Base-by-base conservation (phyloP, 768 basidiomycete genomes). In the Ramaria sp. region DNA sequence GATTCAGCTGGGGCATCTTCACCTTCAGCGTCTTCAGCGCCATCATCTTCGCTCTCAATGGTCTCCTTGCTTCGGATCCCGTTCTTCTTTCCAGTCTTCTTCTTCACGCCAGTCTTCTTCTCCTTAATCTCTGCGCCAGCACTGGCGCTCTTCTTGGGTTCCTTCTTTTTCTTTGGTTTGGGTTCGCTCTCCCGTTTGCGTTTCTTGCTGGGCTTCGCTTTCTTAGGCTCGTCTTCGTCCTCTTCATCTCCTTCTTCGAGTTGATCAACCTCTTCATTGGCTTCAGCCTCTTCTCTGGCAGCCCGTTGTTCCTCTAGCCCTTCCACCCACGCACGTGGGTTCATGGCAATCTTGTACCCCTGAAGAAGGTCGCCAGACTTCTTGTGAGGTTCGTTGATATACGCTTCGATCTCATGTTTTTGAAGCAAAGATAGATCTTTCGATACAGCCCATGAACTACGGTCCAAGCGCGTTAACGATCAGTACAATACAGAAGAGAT, bases 391-490 rank as follows among this genome's bases (percentile, higher is more conserved):
- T 85, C 85, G 59, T 71, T 75, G 70, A 97, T 78, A 70, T 81
- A 96, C 2, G 83, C 76, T 59, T 87, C 77, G 69, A 98, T 95
- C 69, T 90, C 88, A 66, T 86, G 79, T 5, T 73, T 66, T 61
- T 83, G 78, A 24, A 97, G 78, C 58, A 78, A 78, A 20, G 82
- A 87, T 50, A 97, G 81, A 67, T 96, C 94, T 62, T 85, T 85
- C 1, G 83, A 65, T 30, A 80, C 72, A 39, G 88, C 74, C 94
- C 94, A 97, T 18, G 89, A 78, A 70, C 94, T 97, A 20, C 39
- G 24, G 13, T 43, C 25, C 63, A 49, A 56, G 30, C 13, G 24
- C 1, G 38, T 58, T 45, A 59, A 59, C 38, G 41, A 32, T 44
- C 52, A 28, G 39, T 48, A 32, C 10, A n/a, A 48, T n/a, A 15